These are phyloP conservation scores for Auxenochlorella protothecoides DNA, from an alignment of 139 green algal genomes.

Conservation along the genomic window DNA sequence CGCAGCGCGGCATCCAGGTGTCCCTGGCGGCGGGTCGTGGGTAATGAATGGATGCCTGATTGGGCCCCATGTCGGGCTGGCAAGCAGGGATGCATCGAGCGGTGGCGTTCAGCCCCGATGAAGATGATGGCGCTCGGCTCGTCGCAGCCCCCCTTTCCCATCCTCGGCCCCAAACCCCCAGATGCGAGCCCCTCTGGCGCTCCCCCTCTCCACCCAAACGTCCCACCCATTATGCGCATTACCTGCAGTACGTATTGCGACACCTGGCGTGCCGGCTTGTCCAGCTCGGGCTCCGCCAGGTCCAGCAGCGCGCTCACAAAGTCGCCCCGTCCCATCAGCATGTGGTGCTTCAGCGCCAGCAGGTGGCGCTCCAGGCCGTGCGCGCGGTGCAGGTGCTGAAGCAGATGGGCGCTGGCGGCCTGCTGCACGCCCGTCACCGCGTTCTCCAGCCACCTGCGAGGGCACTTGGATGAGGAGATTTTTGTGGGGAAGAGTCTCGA, in stretches of 20 bases:
- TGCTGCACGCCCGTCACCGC: slow-evolving; percentile 44
- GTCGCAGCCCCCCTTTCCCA: too few species aligned
- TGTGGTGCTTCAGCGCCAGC: slow-evolving; percentile 71
- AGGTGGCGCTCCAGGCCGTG: slow-evolving; percentile 66
- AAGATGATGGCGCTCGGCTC: too few species aligned
- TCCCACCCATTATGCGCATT: too few species aligned
- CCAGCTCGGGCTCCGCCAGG: slow-evolving; percentile 32
- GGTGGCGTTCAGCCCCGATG: too few species aligned
- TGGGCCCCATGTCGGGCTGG: too few species aligned
- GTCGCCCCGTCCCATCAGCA: slow-evolving; percentile 89
- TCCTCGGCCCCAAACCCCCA: too few species aligned
- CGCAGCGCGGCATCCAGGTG: slow-evolving; percentile 65
- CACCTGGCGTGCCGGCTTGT: slow-evolving; percentile 24
- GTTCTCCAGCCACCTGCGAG: slow-evolving; percentile 36
- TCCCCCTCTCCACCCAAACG: too few species aligned
- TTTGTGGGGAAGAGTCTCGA: too few species aligned
- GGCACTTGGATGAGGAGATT: neutral
- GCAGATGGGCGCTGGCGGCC: slow-evolving; percentile 56
- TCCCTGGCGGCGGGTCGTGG: slow-evolving; percentile 37
- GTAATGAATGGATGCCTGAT: too few species aligned
- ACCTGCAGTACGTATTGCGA: slow-evolving; percentile 34
- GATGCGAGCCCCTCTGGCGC: too few species aligned
- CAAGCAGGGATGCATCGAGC: too few species aligned
- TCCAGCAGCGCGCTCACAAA: slow-evolving; percentile 75
- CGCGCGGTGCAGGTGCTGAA: slow-evolving; percentile 56